Base-by-base conservation (phyloP, 2,329 filamentous ascomycete genomes). In the Alternaria ethzedia region DNA sequence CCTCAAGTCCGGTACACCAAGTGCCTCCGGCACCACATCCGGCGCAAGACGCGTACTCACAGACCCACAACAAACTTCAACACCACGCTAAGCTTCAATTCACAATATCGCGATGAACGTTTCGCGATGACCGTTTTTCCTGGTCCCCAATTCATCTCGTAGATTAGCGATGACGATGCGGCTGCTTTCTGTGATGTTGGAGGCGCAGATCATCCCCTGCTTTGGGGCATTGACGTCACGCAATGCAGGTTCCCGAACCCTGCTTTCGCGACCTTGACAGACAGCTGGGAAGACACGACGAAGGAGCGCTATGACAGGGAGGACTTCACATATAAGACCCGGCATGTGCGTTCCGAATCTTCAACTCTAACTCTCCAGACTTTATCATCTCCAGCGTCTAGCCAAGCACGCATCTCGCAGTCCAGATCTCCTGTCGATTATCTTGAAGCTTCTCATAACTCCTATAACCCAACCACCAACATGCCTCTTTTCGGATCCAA, bases 401-500 rank as follows among this genome's bases (percentile, higher is more conserved):
- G 44, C 45, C 4, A 44, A 25, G 15, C 10, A 26, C n/a, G 21
- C 21, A 30, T n/a, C 13, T 11, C 21, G 26, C 36, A 44, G 9
- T 30, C 10, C 15, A 54, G 7, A 41, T 21, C 4, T 7, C 5
- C 5, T 54, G 9, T 12, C 15, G 11, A 28, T 6, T 8, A 43
- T 43, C 25, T 36, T 26, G 28, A 23, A 28, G 15, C 15, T 44
- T 17, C 3, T 13, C 36, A 25, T 7, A 51, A 10, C 52, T 11
- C 9, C 7, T 54, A 44, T n/a, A 7, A 23, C 50, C 30, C 17
- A 58, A 45, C 57, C 32, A 55, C 28, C 15, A 54, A 23, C 25
- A 80, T 80, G 78, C 77, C 78, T 69, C 71, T 80, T 66, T 80
- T 80, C 68, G 69, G 72, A 36, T 69, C 66, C 65, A 73, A 68